These are phyloP conservation scores for Ceratobasidium sp. DNA, from an alignment of 1,284 basidiomycete species.

Conservation along the genomic window DNA sequence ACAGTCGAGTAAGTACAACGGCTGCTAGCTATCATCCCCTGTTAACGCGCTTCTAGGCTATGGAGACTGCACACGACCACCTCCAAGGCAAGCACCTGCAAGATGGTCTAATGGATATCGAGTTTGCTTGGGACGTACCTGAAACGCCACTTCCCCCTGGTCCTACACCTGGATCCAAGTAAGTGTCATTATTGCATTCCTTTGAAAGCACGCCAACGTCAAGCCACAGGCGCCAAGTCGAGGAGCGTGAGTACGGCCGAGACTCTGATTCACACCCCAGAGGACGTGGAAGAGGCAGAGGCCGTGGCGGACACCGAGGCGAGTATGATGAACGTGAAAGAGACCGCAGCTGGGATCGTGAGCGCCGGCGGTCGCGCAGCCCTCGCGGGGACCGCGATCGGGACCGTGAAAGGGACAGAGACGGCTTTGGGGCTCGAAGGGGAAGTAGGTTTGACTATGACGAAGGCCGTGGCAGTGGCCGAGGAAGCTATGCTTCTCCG, in stretches of 20 bases:
- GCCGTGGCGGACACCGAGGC: slow-evolving; percentile 35
- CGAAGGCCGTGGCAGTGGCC: slow-evolving; percentile 53
- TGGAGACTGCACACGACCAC: slow-evolving; percentile 78
- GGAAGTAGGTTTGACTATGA: slow-evolving; percentile 28
- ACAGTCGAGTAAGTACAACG: slow-evolving; percentile 68
- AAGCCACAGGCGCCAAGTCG: slow-evolving; percentile 10
- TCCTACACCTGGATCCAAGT: slow-evolving; percentile 47
- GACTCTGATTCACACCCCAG: slow-evolving; percentile 58
- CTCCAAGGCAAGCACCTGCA: slow-evolving; percentile 78
- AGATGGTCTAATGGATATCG: slow-evolving; percentile 87
- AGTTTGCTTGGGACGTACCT: slow-evolving; percentile 83
- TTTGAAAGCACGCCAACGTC: slow-evolving; percentile 30
- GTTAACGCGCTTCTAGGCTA: slow-evolving; percentile 57
- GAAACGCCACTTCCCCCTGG: slow-evolving; percentile 50
- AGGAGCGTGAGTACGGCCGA: slow-evolving; percentile 44
- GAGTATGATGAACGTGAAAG: slow-evolving; percentile 31
- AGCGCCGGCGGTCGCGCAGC: slow-evolving; percentile 26
- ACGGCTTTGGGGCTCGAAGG: slow-evolving; percentile 14
- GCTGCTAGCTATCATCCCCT: slow-evolving; percentile 20
- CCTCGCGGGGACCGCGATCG: slow-evolving; percentile 20
- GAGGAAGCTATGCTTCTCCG: slow-evolving; percentile 52
- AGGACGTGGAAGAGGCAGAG: slow-evolving; percentile 50
- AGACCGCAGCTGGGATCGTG: slow-evolving; percentile 31
- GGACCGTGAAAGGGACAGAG: slow-evolving; percentile 18
- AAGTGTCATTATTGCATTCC: slow-evolving; percentile 43